phyloP scores from a whole-genome alignment of 2,329 filamentous ascomycete genomes.

The Trichoderma arundinaceum region DNA sequence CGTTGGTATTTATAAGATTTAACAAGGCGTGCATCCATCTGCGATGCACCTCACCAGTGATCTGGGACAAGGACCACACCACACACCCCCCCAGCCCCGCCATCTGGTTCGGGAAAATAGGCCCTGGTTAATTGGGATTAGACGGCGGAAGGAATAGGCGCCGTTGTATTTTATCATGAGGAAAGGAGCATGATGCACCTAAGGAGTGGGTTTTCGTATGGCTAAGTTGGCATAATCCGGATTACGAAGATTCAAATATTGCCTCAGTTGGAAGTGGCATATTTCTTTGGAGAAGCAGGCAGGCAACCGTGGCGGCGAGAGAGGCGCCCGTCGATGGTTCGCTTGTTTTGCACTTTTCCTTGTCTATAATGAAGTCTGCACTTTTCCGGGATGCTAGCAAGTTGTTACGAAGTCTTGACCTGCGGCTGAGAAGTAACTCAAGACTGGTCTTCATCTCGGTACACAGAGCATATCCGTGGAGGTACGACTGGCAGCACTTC shows the following conservation, averaged over 20 bases:
- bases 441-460: background rate
- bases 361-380: no score
- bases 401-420: background rate
- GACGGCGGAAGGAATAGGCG: conserved; percentile 12
- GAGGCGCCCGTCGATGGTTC: background rate
- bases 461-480: background rate
- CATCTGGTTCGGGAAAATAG: conserved; percentile 31
- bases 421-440: background rate
- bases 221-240: background rate
- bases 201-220: background rate
- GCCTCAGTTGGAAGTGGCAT: background rate
- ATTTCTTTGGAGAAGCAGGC: background rate
- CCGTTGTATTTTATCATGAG: conserved; percentile 26
- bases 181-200: background rate
- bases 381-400: background rate
- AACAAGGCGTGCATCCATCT: conserved; percentile 37
- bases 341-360: background rate
- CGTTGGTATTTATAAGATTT: conserved; percentile 40
- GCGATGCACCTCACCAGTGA: conserved; percentile 33
- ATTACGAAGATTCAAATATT: conserved; percentile 6
- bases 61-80: conserved; percentile 23
- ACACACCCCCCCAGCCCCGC: conserved; percentile 28
- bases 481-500: background rate
- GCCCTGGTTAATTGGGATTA: conserved; percentile 20
- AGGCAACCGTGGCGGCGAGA: background rate